Percentiles rank a stretch among this genome's conserved stretches.
phyloP scores from a whole-genome alignment of 129 eudicot genomes.

The Pulicaria dysenterica region DNA sequence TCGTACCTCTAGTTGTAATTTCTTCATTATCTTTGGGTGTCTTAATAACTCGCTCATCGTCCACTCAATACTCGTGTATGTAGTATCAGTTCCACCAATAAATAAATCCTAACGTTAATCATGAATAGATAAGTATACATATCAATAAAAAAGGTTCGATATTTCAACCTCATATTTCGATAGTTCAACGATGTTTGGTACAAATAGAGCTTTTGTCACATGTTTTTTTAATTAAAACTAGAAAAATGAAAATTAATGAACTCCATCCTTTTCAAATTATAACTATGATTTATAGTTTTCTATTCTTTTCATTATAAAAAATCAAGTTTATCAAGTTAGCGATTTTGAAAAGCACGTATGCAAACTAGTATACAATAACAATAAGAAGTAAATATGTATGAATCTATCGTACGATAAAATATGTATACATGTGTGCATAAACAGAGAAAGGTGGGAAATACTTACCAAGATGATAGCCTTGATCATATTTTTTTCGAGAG shows the following conservation, averaged over 20 bases:
- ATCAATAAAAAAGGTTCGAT: background rate
- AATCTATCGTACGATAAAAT: no score
- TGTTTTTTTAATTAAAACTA: no score
- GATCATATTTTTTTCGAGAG: slow-evolving; percentile 35
- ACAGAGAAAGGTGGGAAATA: background rate
- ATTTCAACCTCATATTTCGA: background rate
- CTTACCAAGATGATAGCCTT: slow-evolving; percentile 51
- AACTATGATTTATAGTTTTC: no score
- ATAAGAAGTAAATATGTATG: no score
- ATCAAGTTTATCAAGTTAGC: no score
- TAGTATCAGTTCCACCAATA: slow-evolving; percentile 58
- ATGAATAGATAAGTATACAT: background rate
- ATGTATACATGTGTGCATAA: background rate
- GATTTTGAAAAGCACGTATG: no score
- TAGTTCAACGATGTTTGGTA: no score
- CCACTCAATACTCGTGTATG: slow-evolving; percentile 54
- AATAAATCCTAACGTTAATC: slow-evolving; percentile 41
- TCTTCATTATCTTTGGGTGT: slow-evolving; percentile 46
- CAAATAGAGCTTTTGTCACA: no score
- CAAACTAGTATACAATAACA: no score
- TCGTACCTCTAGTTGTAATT: slow-evolving; percentile 51
- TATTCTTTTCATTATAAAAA: no score
- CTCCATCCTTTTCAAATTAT: no score
- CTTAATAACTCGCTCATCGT: slow-evolving; percentile 51
- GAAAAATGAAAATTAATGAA: no score